Evolutionary conservation across 352 stramenopile species (phyloP).

Genomic region (Globisporangium paddicum): DNA sequence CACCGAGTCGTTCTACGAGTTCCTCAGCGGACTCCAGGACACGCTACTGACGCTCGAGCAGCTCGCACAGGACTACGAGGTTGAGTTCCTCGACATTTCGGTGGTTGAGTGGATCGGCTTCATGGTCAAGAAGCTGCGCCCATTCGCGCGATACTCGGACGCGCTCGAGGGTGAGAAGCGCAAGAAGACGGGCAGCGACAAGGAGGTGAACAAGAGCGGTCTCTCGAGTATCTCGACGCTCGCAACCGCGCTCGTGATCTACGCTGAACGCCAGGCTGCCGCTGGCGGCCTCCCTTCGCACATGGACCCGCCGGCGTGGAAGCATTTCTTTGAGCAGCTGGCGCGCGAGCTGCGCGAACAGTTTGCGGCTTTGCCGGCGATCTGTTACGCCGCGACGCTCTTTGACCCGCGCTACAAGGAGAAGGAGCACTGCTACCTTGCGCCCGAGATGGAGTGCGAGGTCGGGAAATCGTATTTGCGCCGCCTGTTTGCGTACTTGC

Average conservation of each 20-base stretch:
- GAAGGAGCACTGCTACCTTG: conserved; percentile 73
- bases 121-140: conserved; percentile 70
- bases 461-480: conserved; percentile 53
- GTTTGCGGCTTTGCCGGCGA: conserved; percentile 42
- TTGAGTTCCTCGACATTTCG: conserved; percentile 34
- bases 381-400: conserved; percentile 68
- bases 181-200: conserved; percentile 70
- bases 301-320: conserved; percentile 40
- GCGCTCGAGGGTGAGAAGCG: conserved; percentile 69
- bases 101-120: conserved; percentile 50
- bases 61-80: conserved; percentile 40
- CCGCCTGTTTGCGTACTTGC: conserved; percentile 40
- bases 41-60: conserved; percentile 43
- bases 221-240: conserved; percentile 80
- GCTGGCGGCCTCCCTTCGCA: conserved; percentile 27
- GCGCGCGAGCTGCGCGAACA: conserved; percentile 47
- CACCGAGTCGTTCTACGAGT: conserved; percentile 53
- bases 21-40: conserved; percentile 48
- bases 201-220: conserved; percentile 65
- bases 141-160: conserved; percentile 68
- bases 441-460: conserved; percentile 43
- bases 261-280: conserved; percentile 56
- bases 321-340: conserved; percentile 55
- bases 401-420: conserved; percentile 82
- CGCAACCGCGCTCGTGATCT: conserved; percentile 55